Percentiles rank a stretch among this genome's conserved stretches.
phyloP scores from a whole-genome alignment of 257 asterid species.

The Rehmannia glutinosa region DNA sequence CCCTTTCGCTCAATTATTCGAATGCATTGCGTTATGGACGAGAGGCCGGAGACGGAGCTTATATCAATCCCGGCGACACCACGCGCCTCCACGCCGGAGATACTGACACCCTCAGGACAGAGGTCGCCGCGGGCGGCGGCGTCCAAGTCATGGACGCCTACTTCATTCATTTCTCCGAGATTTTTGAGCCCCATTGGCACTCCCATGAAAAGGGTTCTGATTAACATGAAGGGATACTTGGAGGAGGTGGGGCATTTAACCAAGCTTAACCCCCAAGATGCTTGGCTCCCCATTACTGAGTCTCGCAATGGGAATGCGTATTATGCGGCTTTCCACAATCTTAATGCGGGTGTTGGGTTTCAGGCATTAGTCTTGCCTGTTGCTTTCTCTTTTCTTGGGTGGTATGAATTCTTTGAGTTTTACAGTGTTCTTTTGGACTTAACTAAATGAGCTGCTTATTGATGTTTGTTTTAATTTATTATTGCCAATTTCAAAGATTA shows the following conservation, averaged over 20 bases:
- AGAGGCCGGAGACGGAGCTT: conserved; percentile 90
- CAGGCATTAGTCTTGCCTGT: conserved; percentile 94
- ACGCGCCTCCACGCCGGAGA: conserved; percentile 96
- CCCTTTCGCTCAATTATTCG: too few species aligned
- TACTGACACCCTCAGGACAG: conserved; percentile 81
- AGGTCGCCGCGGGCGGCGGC: conserved; percentile 72
- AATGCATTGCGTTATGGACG: conserved; percentile 52
- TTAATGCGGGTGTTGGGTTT: conserved; percentile 95
- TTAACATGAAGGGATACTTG: conserved; percentile 88
- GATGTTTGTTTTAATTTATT: too few species aligned
- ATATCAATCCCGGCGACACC: conserved; percentile 96
- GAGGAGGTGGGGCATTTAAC: conserved; percentile 97
- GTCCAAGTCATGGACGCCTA: conserved; percentile 96
- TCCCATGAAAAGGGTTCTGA: conserved; percentile 89
- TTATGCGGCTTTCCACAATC: conserved; percentile 93
- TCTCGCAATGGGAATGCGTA: conserved; percentile 96
- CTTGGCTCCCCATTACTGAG: conserved; percentile 99
- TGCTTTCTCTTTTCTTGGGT: conserved; percentile 95
- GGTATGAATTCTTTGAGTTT: conserved; percentile 39
- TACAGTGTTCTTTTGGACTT: too few species aligned
- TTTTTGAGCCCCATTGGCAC: conserved; percentile 98
- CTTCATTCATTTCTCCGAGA: conserved; percentile 89
- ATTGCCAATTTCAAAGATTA: too few species aligned
- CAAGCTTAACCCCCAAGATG: conserved; percentile 95
- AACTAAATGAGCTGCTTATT: too few species aligned